These are phyloP conservation scores for Didymella arachidicola DNA, from an alignment of 2,329 filamentous ascomycete genomes.

Conservation along the genomic window DNA sequence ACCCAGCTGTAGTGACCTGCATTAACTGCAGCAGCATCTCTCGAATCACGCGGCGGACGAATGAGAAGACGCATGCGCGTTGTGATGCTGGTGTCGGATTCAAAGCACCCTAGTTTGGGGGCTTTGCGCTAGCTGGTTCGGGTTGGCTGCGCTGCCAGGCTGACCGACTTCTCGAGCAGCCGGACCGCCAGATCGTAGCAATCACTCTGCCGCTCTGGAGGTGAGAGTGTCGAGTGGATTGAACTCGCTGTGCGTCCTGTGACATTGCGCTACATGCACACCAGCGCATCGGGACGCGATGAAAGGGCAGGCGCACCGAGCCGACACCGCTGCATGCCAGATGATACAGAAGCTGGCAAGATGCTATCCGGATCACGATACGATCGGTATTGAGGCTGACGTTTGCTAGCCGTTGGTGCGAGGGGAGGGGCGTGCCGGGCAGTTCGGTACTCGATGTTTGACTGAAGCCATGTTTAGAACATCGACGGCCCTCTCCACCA, in stretches of 20 bases:
- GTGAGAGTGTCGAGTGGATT: slow-evolving; percentile 6
- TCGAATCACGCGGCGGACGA: slow-evolving; percentile 23
- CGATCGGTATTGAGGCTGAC: slow-evolving; percentile 15
- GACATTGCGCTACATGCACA: slow-evolving; percentile 11
- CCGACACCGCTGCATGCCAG: slow-evolving; percentile 3
- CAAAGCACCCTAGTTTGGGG: slow-evolving; percentile 29
- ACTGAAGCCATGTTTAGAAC: not conserved
- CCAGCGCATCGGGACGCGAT: not conserved
- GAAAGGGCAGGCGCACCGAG: not conserved
- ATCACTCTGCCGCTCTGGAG: slow-evolving; percentile 4
- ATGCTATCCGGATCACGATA: not conserved
- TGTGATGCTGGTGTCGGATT: slow-evolving; percentile 22
- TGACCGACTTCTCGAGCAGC: slow-evolving; percentile 43
- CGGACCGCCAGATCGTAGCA: slow-evolving; percentile 3
- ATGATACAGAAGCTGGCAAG: slow-evolving; percentile 1
- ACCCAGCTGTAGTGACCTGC: slow-evolving; percentile 30
- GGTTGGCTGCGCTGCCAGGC: slow-evolving; percentile 31
- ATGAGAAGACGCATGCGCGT: slow-evolving; percentile 14
- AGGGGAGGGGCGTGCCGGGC: not conserved
- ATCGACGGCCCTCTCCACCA: not conserved
- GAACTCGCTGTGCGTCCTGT: slow-evolving; percentile 6
- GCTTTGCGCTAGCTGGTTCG: slow-evolving; percentile 32
- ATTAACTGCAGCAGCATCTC: slow-evolving; percentile 25
- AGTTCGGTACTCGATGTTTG: not conserved
- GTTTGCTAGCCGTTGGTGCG: not conserved